Evolutionary conservation across 2,329 filamentous ascomycete species (phyloP), one percentile per base, ranked within the genome.

Genomic region (Stagonosporopsis chrysanthemi): DNA sequence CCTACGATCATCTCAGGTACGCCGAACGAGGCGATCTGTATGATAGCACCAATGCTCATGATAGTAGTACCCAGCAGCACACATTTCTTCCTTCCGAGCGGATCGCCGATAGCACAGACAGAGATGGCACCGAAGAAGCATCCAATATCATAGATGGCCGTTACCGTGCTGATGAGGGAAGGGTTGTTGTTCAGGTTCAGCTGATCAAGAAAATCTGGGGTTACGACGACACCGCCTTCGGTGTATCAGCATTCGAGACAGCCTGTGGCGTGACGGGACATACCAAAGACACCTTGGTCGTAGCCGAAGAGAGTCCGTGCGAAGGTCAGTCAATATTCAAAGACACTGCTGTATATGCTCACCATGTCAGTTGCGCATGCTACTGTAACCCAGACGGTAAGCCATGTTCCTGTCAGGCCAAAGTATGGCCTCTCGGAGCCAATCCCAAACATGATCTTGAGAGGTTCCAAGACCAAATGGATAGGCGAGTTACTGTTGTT

Each of bases 121-220:
- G 79, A 63, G 28, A 84, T 73, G 2, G 79, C 84, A 15, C 85
- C 86, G 40, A 86, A 73, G 69, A 87, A 86, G 66, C 84, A 87
- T 8, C 84, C 84, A 29, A 87, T 77, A 60, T 86, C 83, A 68
- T 86, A 86, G 51, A 86, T 82, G 2, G 84, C 83, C 0, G 82
- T 84, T 11, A 85, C 81, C 0, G 82, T 84, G n/a, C 75, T 67
- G 61, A 79, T 61, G 49, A 71, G 72, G 48, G 72, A 78, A 62
- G 70, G 77, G 29, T 74, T 74, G 3, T 79, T 78, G 28, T 68
- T 72, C 2, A 84, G 76, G 49, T 80, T 66, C 38, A 82, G 79
- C 1, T 79, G 73, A 35, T 81, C 71, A 3, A 85, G 78, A 49
- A 84, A 85, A 61, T 85, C 78, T 12, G 78, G 70, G 0, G 82